phyloP scores from a whole-genome alignment of 1,139 yeast genomes.

The Nadsonia commutata region DNA sequence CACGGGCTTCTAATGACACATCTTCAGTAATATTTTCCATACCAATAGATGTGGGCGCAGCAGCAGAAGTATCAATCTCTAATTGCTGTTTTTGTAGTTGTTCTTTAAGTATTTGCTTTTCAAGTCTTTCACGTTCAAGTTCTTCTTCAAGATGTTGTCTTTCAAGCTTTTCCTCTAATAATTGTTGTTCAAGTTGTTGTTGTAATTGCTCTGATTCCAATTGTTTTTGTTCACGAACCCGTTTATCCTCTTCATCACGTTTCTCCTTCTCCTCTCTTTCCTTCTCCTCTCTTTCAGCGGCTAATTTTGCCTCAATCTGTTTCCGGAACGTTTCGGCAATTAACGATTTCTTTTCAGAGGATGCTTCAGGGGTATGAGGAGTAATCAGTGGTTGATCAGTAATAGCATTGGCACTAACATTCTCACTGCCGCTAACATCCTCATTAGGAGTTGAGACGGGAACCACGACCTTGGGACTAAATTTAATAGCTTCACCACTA shows the following conservation, averaged over 20 bases:
- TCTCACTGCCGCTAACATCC: no score
- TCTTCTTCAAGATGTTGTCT: not conserved
- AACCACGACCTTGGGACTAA: not conserved
- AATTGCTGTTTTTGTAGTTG: not conserved
- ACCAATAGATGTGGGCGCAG: no score
- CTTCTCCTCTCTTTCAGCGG: not conserved
- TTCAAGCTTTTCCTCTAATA: not conserved
- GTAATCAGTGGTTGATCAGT: no score
- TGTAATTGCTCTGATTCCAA: not conserved
- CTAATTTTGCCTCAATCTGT: conserved; percentile 7
- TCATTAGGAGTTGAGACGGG: no score
- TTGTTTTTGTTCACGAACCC: not conserved
- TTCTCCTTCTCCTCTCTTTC: not conserved
- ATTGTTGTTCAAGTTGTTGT: not conserved
- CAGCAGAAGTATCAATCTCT: no score
- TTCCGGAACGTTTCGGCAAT: conserved; percentile 7
- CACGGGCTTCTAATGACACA: no score
- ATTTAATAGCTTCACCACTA: not conserved
- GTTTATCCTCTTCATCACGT: not conserved
- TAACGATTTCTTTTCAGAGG: no score
- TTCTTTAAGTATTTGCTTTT: not conserved
- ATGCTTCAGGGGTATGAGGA: no score
- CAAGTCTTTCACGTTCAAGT: not conserved
- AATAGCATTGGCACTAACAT: no score
- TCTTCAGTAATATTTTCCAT: no score